Percentiles rank a stretch among this genome's conserved stretches.
Conservation (phyloP, 805 yeast genomes). For the Metschnikowia sp. region DNA sequence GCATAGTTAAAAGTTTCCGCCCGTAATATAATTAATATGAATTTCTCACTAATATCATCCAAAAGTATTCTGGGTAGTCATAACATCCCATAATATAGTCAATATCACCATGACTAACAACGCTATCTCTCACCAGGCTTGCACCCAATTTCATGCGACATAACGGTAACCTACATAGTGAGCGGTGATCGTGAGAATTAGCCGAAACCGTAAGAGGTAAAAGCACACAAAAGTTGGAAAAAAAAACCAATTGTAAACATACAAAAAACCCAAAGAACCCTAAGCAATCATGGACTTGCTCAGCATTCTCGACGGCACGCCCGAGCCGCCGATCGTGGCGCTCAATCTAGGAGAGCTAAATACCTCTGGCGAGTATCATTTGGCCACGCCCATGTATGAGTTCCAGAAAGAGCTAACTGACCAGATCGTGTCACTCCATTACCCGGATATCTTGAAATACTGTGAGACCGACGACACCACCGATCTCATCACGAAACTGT, state of each 20-base stretch:
- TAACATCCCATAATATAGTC: no score
- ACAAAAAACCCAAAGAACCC: not conserved
- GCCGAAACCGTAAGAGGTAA: not conserved
- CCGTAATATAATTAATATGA: no score
- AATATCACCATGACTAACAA: no score
- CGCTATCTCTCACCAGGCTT: no score
- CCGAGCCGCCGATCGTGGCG: slow-evolving; percentile 76
- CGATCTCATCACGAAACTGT: slow-evolving; percentile 64
- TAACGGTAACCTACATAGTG: not conserved
- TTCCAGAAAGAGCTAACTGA: slow-evolving; percentile 87
- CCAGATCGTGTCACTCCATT: slow-evolving; percentile 87
- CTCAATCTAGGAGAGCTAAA: slow-evolving; percentile 44
- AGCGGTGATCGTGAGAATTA: not conserved
- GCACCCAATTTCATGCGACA: not conserved
- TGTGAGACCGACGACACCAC: slow-evolving; percentile 58
- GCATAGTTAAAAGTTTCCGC: no score
- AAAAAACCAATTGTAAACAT: not conserved
- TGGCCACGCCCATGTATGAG: slow-evolving; percentile 81
- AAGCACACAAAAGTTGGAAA: not conserved
- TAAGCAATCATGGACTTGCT: slow-evolving; percentile 60
- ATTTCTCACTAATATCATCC: no score
- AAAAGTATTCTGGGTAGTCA: no score
- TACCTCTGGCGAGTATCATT: slow-evolving; percentile 60
- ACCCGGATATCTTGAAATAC: slow-evolving; percentile 83
- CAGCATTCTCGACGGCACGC: slow-evolving; percentile 75